phyloP scores from a whole-genome alignment of 129 eudicot genomes.

The Cynara cardunculus region DNA sequence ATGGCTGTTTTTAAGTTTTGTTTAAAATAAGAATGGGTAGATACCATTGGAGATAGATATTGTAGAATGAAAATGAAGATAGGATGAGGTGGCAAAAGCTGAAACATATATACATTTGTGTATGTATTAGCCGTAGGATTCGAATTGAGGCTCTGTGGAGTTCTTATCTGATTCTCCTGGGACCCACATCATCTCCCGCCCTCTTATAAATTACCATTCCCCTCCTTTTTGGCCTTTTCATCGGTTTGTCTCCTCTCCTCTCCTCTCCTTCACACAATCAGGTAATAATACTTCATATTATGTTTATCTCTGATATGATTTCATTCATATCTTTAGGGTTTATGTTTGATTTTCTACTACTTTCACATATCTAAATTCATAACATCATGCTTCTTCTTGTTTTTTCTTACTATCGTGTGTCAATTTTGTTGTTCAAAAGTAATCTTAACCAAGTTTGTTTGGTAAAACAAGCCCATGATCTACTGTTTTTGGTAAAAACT shows the following conservation, averaged over 20 bases:
- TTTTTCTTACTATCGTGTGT: no score
- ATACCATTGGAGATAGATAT: no score
- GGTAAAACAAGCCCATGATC: no score
- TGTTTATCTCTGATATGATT: background rate
- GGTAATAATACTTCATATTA: conserved; percentile 2
- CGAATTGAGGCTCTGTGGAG: conserved; percentile 25
- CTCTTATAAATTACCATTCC: conserved; percentile 58
- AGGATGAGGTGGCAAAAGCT: conserved; percentile 24
- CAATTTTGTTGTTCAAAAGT: no score
- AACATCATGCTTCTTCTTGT: background rate
- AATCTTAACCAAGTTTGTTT: background rate
- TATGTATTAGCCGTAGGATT: conserved; percentile 29
- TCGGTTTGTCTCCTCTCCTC: conserved; percentile 6
- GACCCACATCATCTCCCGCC: conserved; percentile 51
- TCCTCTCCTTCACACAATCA: conserved; percentile 9
- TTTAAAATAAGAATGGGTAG: no score
- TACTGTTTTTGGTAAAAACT: no score
- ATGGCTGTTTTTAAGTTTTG: no score
- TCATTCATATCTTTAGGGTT: background rate
- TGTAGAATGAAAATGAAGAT: background rate
- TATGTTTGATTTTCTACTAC: background rate
- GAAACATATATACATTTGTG: conserved; percentile 8
- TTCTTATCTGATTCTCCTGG: conserved; percentile 37
- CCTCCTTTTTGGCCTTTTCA: conserved; percentile 41
- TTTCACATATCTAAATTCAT: no score